A percentile compares a stretch with the other conserved stretches of the same genome.
Conservation (phyloP, 441 rosid species). For the Sinapis alba region DNA sequence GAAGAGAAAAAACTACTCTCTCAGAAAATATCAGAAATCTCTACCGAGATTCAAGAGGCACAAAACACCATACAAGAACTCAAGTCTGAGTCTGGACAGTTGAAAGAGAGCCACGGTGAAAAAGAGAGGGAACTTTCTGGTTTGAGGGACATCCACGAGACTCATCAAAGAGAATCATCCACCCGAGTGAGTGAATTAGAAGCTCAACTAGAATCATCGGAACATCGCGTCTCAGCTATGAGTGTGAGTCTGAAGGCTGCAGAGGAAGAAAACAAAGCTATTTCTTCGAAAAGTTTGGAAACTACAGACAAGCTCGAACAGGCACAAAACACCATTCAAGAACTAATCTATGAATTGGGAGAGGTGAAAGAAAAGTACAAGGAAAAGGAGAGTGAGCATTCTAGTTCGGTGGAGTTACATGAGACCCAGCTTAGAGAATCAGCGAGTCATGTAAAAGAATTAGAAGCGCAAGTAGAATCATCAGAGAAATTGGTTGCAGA, state of each 20-base stretch:
- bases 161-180: constrained; percentile 45
- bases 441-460: constrained; percentile 49
- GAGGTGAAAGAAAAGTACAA: constrained; percentile 49
- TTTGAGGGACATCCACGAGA: constrained; percentile 37
- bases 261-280: constrained; percentile 44
- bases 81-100: constrained; percentile 47
- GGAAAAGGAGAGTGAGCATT: constrained; percentile 36
- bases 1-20: constrained; percentile 39
- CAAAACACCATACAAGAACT: constrained; percentile 53
- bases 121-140: constrained; percentile 33
- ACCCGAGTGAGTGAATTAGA: constrained; percentile 46
- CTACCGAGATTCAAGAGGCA: constrained; percentile 50
- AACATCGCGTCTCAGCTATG: constrained; percentile 55
- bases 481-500: constrained; percentile 22
- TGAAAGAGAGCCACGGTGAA: constrained; percentile 39
- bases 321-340: constrained; percentile 51
- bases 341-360: constrained; percentile 46
- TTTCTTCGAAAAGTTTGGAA: constrained; percentile 39
- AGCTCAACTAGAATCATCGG: constrained; percentile 55
- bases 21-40: constrained; percentile 49
- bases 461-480: constrained; percentile 48
- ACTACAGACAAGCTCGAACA: constrained; percentile 43
- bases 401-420: constrained; percentile 33
- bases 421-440: constrained; percentile 54
- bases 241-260: constrained; percentile 46